These are phyloP conservation scores for Penicillium sp. DNA, from an alignment of 2,329 filamentous ascomycete species.

Conservation along the genomic window DNA sequence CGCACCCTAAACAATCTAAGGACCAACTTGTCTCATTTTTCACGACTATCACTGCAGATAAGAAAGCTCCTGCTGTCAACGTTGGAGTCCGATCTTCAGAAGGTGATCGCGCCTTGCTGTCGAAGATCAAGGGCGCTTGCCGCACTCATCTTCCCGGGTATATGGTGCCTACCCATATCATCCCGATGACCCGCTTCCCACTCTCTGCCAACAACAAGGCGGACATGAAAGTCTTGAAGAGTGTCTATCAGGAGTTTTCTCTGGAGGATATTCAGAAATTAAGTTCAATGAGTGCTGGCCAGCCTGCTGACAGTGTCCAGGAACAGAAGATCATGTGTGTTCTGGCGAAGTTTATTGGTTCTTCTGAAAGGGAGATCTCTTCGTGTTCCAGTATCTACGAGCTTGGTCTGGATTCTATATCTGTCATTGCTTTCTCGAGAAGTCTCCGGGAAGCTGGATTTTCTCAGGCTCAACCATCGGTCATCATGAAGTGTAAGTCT, in stretches of 20 bases:
- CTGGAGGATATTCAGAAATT: conserved; percentile 62
- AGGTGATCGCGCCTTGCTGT: conserved; percentile 43
- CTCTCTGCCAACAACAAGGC: conserved; percentile 88
- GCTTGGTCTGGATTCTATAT: conserved; percentile 84
- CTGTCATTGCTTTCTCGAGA: conserved; percentile 67
- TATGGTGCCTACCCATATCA: conserved; percentile 85
- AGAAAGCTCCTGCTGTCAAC: conserved; percentile 17
- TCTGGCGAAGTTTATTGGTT: conserved; percentile 54
- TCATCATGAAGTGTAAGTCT: conserved; percentile 58
- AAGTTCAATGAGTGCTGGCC: conserved; percentile 34
- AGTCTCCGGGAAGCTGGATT: conserved; percentile 64
- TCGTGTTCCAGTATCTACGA: conserved; percentile 72
- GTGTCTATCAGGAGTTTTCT: conserved; percentile 62
- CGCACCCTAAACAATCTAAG: conserved; percentile 69
- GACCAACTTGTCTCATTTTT: conserved; percentile 82
- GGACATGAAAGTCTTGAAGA: conserved; percentile 67
- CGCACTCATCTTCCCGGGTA: conserved; percentile 70
- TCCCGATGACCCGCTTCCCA: conserved; percentile 69
- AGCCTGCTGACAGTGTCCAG: conserved; percentile 31
- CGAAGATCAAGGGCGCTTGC: conserved; percentile 61
- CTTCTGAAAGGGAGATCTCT: conserved; percentile 47
- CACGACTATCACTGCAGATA: conserved; percentile 18
- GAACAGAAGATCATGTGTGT: conserved; percentile 50
- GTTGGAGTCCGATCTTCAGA: conserved; percentile 39
- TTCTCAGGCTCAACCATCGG: conserved; percentile 58